Percentiles rank a stretch among this genome's conserved stretches.
Evolutionary conservation across 2,329 filamentous ascomycete species (phyloP).

Genomic region (Dryadomyces sulphureus): DNA sequence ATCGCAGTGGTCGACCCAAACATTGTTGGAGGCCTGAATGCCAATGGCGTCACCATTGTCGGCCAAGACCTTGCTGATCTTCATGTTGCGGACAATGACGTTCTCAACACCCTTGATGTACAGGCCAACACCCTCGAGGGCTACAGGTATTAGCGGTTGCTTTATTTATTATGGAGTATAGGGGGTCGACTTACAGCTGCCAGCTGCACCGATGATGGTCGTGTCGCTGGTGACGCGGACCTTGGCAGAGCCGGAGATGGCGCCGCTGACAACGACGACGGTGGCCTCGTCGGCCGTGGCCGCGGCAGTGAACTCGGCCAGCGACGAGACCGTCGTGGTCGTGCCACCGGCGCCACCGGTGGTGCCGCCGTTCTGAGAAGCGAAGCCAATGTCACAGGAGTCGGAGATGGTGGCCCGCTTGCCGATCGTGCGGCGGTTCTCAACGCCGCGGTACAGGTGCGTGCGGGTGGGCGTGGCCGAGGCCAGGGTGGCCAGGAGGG

Average conservation of each 20-base stretch:
- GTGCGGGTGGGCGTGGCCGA: not conserved
- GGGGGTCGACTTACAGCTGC: constrained; percentile 11
- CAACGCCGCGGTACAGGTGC: no score
- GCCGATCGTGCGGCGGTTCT: not conserved
- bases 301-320: constrained; percentile 32
- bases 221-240: constrained; percentile 33
- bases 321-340: constrained; percentile 37
- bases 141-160: not conserved
- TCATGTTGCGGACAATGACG: constrained; percentile 46
- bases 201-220: constrained; percentile 29
- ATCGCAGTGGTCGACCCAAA: constrained; percentile 56
- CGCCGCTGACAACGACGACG: constrained; percentile 30
- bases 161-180: not conserved
- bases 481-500: not conserved
- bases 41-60: constrained; percentile 43
- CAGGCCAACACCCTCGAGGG: constrained; percentile 31
- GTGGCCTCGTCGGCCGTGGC: constrained; percentile 28
- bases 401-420: constrained; percentile 7
- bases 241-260: constrained; percentile 26
- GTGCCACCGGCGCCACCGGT: constrained; percentile 39
- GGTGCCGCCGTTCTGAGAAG: constrained; percentile 32
- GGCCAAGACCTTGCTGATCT: constrained; percentile 40
- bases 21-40: constrained; percentile 40
- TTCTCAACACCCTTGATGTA: constrained; percentile 38
- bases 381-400: constrained; percentile 24